These are phyloP conservation scores for Solanum appendiculatum DNA, from an alignment of 257 asterid species.

Conservation along the genomic window DNA sequence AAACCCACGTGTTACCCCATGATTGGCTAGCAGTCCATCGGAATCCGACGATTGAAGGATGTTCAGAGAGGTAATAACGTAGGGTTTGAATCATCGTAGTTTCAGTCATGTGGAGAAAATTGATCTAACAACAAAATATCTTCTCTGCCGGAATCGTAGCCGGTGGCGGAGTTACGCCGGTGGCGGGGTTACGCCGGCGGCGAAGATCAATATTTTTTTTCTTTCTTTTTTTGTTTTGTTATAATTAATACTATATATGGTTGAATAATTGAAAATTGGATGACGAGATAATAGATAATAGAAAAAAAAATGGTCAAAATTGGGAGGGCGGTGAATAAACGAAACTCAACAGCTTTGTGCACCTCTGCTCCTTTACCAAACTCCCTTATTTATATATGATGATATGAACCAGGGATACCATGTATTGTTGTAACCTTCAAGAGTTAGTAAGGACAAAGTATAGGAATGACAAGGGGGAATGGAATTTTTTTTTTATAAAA, in stretches of 20 bases:
- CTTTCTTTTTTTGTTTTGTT: background rate
- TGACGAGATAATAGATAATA: background rate
- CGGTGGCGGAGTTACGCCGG: background rate
- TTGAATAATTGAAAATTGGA: background rate
- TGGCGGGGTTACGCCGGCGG: background rate
- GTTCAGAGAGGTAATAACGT: slow-evolving; percentile 62
- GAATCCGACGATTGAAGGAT: slow-evolving; percentile 67
- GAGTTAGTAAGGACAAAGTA: background rate
- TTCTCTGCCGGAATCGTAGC: background rate
- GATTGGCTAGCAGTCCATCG: slow-evolving; percentile 66
- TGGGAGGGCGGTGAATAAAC: background rate
- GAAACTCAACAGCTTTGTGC: background rate
- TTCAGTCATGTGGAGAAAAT: background rate
- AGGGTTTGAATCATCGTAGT: slow-evolving; percentile 15
- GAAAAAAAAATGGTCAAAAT: background rate
- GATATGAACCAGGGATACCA: background rate
- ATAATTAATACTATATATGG: background rate
- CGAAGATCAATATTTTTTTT: background rate
- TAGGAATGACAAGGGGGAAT: background rate
- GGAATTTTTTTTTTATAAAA: background rate
- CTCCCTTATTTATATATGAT: background rate
- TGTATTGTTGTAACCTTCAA: background rate
- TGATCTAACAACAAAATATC: background rate
- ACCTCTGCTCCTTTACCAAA: background rate
- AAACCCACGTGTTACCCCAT: slow-evolving; percentile 81